A percentile compares a stretch with the other conserved stretches of the same genome.
Conservation (phyloP, 371 early-diverging fungal genomes). For the Mortierella sp. region DNA sequence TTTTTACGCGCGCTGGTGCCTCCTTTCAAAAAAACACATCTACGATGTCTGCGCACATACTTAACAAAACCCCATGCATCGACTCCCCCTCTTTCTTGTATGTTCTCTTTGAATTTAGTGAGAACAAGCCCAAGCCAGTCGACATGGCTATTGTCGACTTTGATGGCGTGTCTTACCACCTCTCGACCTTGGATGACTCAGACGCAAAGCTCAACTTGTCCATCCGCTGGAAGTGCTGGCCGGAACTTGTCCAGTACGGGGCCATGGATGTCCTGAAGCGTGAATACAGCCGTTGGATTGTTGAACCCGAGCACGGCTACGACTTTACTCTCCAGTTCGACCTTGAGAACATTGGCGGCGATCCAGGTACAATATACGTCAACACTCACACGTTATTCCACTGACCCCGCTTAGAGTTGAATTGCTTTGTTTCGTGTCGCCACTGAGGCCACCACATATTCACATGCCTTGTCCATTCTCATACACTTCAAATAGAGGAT, state of each 20-base stretch:
- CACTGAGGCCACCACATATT: no score
- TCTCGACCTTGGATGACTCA: constrained; percentile 81
- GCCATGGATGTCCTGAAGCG: constrained; percentile 84
- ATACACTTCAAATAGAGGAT: constrained; percentile 64
- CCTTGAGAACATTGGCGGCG: constrained; percentile 79
- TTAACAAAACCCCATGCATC: not conserved
- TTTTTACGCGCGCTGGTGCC: not conserved
- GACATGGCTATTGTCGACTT: constrained; percentile 93
- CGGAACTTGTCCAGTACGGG: constrained; percentile 85
- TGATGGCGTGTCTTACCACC: constrained; percentile 93
- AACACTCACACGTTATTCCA: not conserved
- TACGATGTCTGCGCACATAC: not conserved
- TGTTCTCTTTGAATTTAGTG: constrained; percentile 30
- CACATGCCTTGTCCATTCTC: not conserved
- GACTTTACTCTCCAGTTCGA: constrained; percentile 91
- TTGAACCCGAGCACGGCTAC: constrained; percentile 80
- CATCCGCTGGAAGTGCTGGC: constrained; percentile 86
- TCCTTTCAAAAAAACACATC: no score
- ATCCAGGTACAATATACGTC: constrained; percentile 67
- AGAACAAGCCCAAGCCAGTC: constrained; percentile 88
- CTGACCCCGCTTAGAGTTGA: not conserved
- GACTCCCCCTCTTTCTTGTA: no score
- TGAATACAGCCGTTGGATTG: constrained; percentile 84
- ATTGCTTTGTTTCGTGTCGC: not conserved
- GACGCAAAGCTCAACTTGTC: constrained; percentile 83